Evolutionary conservation across 2,329 filamentous ascomycete species (phyloP).

Genomic region (Orbilia javanica): DNA sequence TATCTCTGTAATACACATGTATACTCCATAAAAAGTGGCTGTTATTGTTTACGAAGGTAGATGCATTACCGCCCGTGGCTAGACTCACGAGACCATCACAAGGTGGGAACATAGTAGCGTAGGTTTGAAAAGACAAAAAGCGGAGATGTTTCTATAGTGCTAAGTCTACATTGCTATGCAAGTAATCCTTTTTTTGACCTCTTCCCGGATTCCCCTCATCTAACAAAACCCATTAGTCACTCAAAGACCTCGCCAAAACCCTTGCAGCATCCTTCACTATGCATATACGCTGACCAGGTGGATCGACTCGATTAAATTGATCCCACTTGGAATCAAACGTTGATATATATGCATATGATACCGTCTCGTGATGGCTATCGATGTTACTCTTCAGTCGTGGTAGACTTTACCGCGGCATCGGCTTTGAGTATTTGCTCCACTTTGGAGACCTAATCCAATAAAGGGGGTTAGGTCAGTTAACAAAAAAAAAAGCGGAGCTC

Average conservation of each 20-base stretch:
- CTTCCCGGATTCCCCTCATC: no score
- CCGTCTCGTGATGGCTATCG: not conserved
- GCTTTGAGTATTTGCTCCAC: conserved; percentile 46
- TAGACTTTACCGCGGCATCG: conserved; percentile 25
- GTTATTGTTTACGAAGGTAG: conserved; percentile 5
- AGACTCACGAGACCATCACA: not conserved
- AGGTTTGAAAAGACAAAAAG: not conserved
- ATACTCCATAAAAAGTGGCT: conserved; percentile 17
- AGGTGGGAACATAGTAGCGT: not conserved
- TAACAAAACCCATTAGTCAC: not conserved
- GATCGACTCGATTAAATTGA: not conserved
- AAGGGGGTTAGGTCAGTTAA: not conserved
- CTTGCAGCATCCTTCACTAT: not conserved
- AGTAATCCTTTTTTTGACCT: conserved; percentile 1
- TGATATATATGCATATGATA: conserved; percentile 1
- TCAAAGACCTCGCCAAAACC: not conserved
- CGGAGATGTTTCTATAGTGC: conserved; percentile 13
- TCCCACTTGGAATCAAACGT: conserved; percentile 9
- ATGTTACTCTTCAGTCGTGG: conserved; percentile 11
- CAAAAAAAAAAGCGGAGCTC: not conserved
- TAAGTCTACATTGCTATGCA: conserved; percentile 4
- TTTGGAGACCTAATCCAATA: conserved; percentile 30
- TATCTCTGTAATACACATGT: conserved; percentile 21
- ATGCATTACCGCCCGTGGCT: not conserved
- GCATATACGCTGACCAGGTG: not conserved